phyloP scores from a whole-genome alignment of 129 eudicot species.

The Deinandra increscens region DNA sequence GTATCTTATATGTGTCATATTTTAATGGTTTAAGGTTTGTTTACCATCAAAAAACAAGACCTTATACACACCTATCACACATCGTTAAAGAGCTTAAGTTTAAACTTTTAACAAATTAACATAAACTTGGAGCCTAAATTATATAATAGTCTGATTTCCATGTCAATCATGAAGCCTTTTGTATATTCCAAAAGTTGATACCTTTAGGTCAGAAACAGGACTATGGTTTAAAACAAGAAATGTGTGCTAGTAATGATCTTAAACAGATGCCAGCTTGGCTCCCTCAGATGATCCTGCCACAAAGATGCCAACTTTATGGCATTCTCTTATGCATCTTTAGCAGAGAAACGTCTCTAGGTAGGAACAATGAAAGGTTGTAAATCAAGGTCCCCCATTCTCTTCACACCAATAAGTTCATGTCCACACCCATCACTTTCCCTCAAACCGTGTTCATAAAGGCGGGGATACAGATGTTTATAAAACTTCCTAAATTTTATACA shows the following conservation, averaged over 20 bases:
- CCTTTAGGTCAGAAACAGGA: too few species aligned
- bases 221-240: too few species aligned
- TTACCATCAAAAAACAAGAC: too few species aligned
- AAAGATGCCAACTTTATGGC: slow-evolving; percentile 41
- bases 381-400: slow-evolving; percentile 75
- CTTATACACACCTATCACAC: too few species aligned
- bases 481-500: not conserved
- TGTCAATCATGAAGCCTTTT: too few species aligned
- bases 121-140: too few species aligned
- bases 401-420: slow-evolving; percentile 42
- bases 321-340: slow-evolving; percentile 30
- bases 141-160: too few species aligned
- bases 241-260: slow-evolving; percentile 50
- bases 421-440: slow-evolving; percentile 20
- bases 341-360: slow-evolving; percentile 34
- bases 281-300: slow-evolving; percentile 54
- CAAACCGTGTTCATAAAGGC: slow-evolving; percentile 37
- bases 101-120: too few species aligned
- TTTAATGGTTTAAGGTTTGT: too few species aligned
- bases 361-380: slow-evolving; percentile 39
- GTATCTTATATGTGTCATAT: too few species aligned
- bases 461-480: not conserved
- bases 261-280: slow-evolving; percentile 91
- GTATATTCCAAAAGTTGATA: too few species aligned
- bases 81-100: too few species aligned